phyloP scores from a whole-genome alignment of 768 basidiomycete genomes.

The Agrocybe pediades region DNA sequence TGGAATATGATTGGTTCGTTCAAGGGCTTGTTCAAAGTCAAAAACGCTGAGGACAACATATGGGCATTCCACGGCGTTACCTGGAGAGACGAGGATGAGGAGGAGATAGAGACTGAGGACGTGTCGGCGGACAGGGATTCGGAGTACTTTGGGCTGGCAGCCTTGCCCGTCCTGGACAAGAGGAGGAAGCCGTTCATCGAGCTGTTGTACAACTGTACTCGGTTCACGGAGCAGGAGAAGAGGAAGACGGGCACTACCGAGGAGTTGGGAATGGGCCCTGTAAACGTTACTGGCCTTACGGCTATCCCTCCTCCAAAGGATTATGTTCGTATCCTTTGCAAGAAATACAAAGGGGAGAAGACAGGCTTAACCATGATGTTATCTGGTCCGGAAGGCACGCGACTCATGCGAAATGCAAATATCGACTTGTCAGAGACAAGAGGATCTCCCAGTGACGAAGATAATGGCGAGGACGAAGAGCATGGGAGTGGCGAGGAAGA shows the following conservation, averaged over 20 bases:
- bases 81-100: background rate
- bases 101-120: background rate
- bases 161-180: background rate
- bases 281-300: too few species aligned
- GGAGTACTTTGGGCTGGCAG: background rate
- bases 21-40: background rate
- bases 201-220: constrained; percentile 3
- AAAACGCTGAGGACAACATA: background rate
- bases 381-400: background rate
- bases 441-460: background rate
- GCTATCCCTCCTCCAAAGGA: background rate
- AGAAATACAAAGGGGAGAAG: background rate
- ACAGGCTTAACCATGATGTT: background rate
- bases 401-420: background rate
- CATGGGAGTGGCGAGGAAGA: background rate
- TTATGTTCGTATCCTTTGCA: background rate
- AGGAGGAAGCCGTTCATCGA: background rate
- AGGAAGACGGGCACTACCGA: too few species aligned
- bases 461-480: background rate
- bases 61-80: background rate
- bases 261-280: background rate
- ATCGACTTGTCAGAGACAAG: background rate
- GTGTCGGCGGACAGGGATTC: background rate
- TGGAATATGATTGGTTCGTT: constrained; percentile 4
- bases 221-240: background rate